Base-by-base conservation (phyloP, 257 asterid species). In the Cynanchum wilfordii region DNA sequence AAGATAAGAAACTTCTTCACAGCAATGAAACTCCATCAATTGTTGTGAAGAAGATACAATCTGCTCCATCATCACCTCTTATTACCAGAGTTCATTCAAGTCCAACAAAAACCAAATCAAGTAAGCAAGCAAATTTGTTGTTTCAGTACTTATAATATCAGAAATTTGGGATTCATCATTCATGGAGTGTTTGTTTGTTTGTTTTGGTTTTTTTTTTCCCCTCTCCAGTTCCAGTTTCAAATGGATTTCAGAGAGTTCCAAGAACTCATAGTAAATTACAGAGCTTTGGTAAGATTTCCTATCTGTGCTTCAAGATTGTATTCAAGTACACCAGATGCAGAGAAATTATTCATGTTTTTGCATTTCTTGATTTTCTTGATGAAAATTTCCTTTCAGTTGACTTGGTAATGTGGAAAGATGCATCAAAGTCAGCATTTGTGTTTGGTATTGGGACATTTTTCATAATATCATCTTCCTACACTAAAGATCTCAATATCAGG, bases 361-460 rank as follows among this genome's bases (percentile, higher is more conserved):
- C 25, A 45, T 55, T 24, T 57, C 40, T 69, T 42, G 47, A 33
- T 2, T 40, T 40, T 42, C 17, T 52, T 66, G 17, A 25, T 75
- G 60, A 19, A 51, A 70, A 17, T 69, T 51, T 42, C 2, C 70
- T 25, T 69, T 51, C 84, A 94, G 98, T 84, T 84, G 94, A 92
- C 55, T 67, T 89, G 30, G 75, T 95, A 17, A 95, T 92, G 99
- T 95, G 99, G 99, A 92, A 82, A 71, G 96, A 95, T 72, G 85
- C 70, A 75, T 86, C 98, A 80, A 92, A 84, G 83, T 82, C 98
- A 76, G 88, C 99, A 73, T 89, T 95, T 66, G 78, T 89, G 3
- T 95, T 90, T 87, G 99, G 99, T 64, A 68, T 87, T 75, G 97
- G 97, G 45, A 86, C 96, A 13, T 95, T 95, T 82, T 76, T 84